phyloP scores from a whole-genome alignment of 352 stramenopile genomes.

The Globisporangium carolinianum region DNA sequence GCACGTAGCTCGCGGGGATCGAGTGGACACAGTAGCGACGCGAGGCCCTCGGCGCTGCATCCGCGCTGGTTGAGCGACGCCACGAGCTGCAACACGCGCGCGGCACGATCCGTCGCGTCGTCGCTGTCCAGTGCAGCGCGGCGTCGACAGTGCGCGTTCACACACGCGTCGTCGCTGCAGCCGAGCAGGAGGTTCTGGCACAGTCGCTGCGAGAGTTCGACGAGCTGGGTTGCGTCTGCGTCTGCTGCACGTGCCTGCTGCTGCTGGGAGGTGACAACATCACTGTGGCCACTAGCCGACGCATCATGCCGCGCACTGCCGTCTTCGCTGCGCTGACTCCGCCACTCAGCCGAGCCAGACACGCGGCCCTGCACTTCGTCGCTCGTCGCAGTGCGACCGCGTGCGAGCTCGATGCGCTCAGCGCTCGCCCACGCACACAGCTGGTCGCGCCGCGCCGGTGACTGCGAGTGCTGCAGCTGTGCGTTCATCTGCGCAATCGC shows the following conservation, averaged over 20 bases:
- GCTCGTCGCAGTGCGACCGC: slow-evolving; percentile 22
- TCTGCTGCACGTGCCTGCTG: not conserved
- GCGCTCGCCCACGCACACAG: slow-evolving; percentile 24
- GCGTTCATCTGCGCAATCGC: slow-evolving; percentile 55
- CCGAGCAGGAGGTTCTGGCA: slow-evolving; percentile 42
- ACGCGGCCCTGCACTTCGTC: slow-evolving; percentile 61
- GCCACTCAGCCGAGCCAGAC: slow-evolving; percentile 77
- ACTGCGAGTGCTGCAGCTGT: slow-evolving; percentile 18
- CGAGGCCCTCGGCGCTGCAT: slow-evolving; percentile 30
- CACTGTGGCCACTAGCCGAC: not conserved
- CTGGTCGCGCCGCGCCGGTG: slow-evolving; percentile 23
- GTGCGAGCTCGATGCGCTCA: slow-evolving; percentile 45
- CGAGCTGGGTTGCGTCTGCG: not conserved
- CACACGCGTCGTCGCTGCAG: slow-evolving; percentile 22
- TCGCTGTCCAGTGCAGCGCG: too few species aligned
- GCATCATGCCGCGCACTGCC: slow-evolving; percentile 11
- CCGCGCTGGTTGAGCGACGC: slow-evolving; percentile 23
- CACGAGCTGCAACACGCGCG: slow-evolving; percentile 37
- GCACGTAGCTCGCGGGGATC: slow-evolving; percentile 20
- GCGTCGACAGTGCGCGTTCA: slow-evolving; percentile 37
- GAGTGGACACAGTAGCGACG: slow-evolving; percentile 30
- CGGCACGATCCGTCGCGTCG: slow-evolving; percentile 29
- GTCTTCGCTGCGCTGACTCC: slow-evolving; percentile 60
- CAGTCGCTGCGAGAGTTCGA: slow-evolving; percentile 36
- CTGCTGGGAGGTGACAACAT: not conserved